Evolutionary conservation across 2,329 filamentous ascomycete genomes (phyloP).

Genomic region (Ascochyta rabiei): DNA sequence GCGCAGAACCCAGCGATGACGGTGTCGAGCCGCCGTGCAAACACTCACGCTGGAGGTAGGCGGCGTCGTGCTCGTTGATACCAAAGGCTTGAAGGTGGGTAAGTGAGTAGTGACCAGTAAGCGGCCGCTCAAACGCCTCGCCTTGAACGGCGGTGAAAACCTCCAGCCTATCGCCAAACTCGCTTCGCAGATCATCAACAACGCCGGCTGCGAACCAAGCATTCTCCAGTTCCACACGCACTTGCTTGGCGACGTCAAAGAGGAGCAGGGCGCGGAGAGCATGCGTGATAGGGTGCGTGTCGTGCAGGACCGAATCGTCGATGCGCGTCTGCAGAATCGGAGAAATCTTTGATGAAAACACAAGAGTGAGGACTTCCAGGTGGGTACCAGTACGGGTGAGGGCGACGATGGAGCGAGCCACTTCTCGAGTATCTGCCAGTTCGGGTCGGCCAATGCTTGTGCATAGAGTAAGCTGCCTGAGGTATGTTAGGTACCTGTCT

Average conservation of each 20-base stretch:
- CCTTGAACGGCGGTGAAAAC: not conserved
- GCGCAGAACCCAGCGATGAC: not conserved
- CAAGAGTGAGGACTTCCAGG: not conserved
- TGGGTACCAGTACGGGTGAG: not conserved
- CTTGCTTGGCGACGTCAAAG: not conserved
- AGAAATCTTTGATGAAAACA: not conserved
- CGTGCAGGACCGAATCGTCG: not conserved
- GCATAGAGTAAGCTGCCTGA: not conserved
- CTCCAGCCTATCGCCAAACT: not conserved
- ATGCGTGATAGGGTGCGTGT: not conserved
- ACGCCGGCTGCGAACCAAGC: conserved; percentile 5
- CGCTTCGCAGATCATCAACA: not conserved
- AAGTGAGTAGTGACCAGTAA: not conserved
- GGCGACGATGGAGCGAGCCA: not conserved
- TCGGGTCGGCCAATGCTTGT: not conserved
- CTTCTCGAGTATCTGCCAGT: not conserved
- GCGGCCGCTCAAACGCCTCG: not conserved
- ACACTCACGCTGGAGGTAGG: not conserved
- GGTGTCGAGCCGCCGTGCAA: not conserved
- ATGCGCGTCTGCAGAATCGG: not conserved
- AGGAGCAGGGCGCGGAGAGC: not conserved
- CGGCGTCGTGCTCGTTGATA: not conserved
- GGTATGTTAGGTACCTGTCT: not conserved
- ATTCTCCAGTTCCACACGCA: not conserved
- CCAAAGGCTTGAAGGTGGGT: not conserved